Percentiles rank a stretch among this genome's conserved stretches.
phyloP scores from a whole-genome alignment of 805 yeast genomes.

The Candida anglica region DNA sequence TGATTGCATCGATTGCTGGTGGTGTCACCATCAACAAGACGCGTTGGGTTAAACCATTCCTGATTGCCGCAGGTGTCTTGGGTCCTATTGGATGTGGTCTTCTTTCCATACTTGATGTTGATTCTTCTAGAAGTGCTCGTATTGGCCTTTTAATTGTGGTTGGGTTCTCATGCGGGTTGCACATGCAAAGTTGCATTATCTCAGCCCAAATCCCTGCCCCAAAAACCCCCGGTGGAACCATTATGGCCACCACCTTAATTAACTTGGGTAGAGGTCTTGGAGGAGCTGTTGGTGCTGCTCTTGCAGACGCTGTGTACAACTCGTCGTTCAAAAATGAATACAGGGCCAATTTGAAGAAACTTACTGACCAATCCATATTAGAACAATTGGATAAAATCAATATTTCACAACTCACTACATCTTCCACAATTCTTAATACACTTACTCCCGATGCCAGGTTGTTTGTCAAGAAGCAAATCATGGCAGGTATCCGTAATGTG shows the following conservation, averaged over 20 bases:
- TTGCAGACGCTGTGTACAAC: slow-evolving; percentile 40
- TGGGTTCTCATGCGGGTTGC: slow-evolving; percentile 47
- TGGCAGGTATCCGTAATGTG: slow-evolving; percentile 35
- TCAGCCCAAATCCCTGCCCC: slow-evolving; percentile 49
- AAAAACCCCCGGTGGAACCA: slow-evolving; percentile 45
- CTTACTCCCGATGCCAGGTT: slow-evolving; percentile 18
- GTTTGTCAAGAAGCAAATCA: slow-evolving; percentile 22
- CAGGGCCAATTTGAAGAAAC: slow-evolving; percentile 2
- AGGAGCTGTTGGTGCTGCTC: slow-evolving; percentile 40
- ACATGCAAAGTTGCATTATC: slow-evolving; percentile 42
- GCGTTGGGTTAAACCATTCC: slow-evolving; percentile 39
- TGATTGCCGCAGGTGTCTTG: slow-evolving; percentile 28
- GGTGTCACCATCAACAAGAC: slow-evolving; percentile 38
- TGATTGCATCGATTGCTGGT: slow-evolving; percentile 26
- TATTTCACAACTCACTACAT: slow-evolving; percentile 10
- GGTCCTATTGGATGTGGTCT: slow-evolving; percentile 44
- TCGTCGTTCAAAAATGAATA: slow-evolving; percentile 14
- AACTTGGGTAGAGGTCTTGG: slow-evolving; percentile 44
- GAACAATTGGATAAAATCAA: slow-evolving; percentile 15
- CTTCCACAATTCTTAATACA: slow-evolving; percentile 9
- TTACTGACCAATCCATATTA: slow-evolving; percentile 10
- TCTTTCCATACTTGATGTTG: slow-evolving; percentile 33
- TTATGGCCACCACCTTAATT: slow-evolving; percentile 44
- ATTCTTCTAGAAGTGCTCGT: slow-evolving; percentile 30
- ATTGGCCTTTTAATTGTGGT: slow-evolving; percentile 44